Evolutionary conservation across 805 yeast species (phyloP), one percentile per base, ranked within the genome.

Genomic region (Kodamaea leandrae): DNA sequence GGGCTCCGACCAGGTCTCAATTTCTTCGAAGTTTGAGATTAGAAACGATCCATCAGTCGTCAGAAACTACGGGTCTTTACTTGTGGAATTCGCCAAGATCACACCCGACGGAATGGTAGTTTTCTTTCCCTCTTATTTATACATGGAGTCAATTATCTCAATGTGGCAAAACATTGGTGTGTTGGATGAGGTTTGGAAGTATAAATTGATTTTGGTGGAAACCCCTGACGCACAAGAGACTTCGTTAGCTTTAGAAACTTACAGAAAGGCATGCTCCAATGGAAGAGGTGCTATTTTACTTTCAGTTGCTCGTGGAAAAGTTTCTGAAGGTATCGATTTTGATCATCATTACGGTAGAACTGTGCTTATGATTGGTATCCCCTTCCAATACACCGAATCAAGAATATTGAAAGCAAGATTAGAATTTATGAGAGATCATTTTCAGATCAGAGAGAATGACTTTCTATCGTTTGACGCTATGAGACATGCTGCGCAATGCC

Each of bases 121-220:
- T 28, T 93, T 93, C 69, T 93, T 93, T 66, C 99, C 99, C 0
- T 86, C 96, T 1, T 93, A 93, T 71, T 71, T 93, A 27, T 95
- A 93, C 61, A 93, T 93, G 99, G 99, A 93, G 62, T 86, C 95
- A 54, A 93, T 93, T 54, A 91, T 93, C 30, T 87, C 96, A 1
- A 90, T 88, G 86, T 93, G 99, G 99, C 99, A 93, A 66, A 83
- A 83, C 10, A 93, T 93, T 97, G 98, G 98, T 37, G 90, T 93
- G 30, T 65, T 93, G 53, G 99, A 93, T 60, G 98, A 93, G 62
- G 98, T 93, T 7, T 93, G 99, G 99, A 90, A 93, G 61, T 89
- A 93, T 60, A 93, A 93, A 60, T 71, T 93, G 50, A 91, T 93
- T 50, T 68, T 93, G 23, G 98, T 95, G 12, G 99, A 93, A 60